phyloP scores from a whole-genome alignment of 495 filamentous ascomycete species.

The Staphylotrichum tortipilum region DNA sequence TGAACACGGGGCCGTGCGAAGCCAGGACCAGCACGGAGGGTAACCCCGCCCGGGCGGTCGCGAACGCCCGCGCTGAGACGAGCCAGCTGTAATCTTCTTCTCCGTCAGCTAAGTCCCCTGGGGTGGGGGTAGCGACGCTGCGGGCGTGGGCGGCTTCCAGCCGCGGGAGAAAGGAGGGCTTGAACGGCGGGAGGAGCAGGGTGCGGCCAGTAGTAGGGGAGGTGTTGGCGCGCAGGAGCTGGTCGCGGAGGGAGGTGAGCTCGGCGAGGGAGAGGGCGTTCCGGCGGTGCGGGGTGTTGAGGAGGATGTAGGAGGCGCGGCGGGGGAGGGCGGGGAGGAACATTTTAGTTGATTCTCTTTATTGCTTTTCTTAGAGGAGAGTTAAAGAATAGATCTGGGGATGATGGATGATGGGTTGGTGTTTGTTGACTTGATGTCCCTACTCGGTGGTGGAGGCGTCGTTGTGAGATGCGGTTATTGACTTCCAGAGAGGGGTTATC shows the following conservation, averaged over 20 bases:
- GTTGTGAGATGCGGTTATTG: neutral
- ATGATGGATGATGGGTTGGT: no score
- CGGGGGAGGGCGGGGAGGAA: slow-evolving; percentile 2
- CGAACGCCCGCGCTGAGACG: slow-evolving; percentile 12
- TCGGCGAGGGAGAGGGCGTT: slow-evolving; percentile 22
- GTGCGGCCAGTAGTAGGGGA: slow-evolving; percentile 3
- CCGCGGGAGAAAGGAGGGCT: slow-evolving; percentile 7
- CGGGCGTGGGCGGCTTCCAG: neutral
- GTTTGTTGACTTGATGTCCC: neutral
- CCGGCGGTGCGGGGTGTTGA: slow-evolving; percentile 4
- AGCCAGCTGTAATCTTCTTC: slow-evolving; percentile 16
- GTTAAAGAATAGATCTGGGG: no score
- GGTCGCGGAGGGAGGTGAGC: slow-evolving; percentile 13
- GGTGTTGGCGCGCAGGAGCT: slow-evolving; percentile 19
- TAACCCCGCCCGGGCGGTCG: slow-evolving; percentile 1
- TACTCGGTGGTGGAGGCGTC: neutral
- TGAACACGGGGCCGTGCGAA: slow-evolving; percentile 19
- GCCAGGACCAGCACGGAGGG: slow-evolving; percentile 21
- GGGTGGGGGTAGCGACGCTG: neutral
- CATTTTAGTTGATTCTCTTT: no score
- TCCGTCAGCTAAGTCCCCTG: neutral
- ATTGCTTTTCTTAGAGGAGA: no score
- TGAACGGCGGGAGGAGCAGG: slow-evolving; percentile 21
- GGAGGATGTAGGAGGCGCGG: slow-evolving; percentile 8
- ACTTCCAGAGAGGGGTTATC: neutral